Base-by-base conservation (phyloP, 2,329 filamentous ascomycete genomes). In the Monilinia vaccinii-corymbosi region DNA sequence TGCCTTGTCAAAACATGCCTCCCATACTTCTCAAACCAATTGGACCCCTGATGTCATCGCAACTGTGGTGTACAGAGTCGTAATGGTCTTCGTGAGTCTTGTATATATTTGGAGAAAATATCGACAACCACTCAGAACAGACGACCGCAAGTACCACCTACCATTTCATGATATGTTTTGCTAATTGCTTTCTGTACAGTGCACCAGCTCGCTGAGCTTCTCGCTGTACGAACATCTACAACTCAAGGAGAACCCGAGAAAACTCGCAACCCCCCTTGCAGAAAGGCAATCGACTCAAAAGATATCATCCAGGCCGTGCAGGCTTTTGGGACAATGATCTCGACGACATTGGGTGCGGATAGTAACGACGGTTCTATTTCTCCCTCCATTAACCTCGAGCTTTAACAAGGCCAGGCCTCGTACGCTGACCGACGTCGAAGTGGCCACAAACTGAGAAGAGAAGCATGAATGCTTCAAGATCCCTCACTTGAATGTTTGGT, bases 11-110 rank as follows among this genome's bases (percentile, higher is more conserved):
- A 10, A 42, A 40, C 4, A 58, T 50, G 45, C 23, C 34, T 11
- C 45, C 44, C 11, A 14, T 58, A 21, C 34, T 3, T 3, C 3
- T 14, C 44, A 51, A 21, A 28, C 13, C 4, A 44, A 21, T 7
- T 62, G 61, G 58, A 56, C 50, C 3, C 61, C 61, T 2, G 48
- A 58, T 42, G 25, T 61, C 46, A 61, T 63, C 18, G 55, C 50
- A 31, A 56, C 49, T 16, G 50, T 61, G 10, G 32, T 56, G 2
- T 63, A 61, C 44, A 60, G 55, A 50, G 21, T 48, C 14, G 45
- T 48, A 40, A 63, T 63, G 61, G 34, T 56, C 44, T 18, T 58
- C 31, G 53, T 58, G 8, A 47, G 58, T 32, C 53, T 62, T 7
- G n/a, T 44, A 11, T 61, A 61, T 42, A 55, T 56, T 21, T 62